Conservation (phyloP, 2,329 filamentous ascomycete species). For the Cladophialophora chaetospira region DNA sequence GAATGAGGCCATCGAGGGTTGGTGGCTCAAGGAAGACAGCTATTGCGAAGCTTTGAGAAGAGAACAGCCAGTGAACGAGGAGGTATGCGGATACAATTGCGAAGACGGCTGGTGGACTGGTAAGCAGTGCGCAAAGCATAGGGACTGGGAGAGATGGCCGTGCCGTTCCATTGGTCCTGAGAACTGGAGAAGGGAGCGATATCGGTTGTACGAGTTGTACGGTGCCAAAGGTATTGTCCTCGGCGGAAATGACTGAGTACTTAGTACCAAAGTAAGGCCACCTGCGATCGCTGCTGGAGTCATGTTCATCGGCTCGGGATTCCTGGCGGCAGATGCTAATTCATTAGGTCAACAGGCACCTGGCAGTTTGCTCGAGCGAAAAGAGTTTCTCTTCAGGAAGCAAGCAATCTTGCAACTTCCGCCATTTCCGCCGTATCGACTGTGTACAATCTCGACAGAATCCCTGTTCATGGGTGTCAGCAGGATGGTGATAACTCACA, state of each 20-base stretch:
- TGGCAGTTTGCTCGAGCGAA: too few species aligned
- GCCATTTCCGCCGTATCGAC: too few species aligned
- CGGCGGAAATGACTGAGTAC: neutral
- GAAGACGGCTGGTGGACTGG: conserved; percentile 16
- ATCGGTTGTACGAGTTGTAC: neutral
- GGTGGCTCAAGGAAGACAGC: conserved; percentile 22
- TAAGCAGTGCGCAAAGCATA: conserved; percentile 1
- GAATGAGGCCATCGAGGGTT: conserved; percentile 20
- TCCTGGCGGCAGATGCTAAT: too few species aligned
- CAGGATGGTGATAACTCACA: conserved; percentile 17
- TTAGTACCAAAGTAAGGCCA: neutral
- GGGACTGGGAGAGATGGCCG: conserved; percentile 16
- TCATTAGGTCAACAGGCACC: too few species aligned
- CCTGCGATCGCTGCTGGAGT: neutral
- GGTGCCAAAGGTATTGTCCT: neutral
- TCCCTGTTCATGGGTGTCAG: conserved; percentile 11
- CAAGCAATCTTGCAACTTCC: too few species aligned
- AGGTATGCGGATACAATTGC: conserved; percentile 18
- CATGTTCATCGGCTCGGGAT: too few species aligned
- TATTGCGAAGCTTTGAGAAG: conserved; percentile 16
- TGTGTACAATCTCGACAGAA: too few species aligned
- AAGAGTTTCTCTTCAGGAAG: too few species aligned
- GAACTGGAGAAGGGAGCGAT: neutral
- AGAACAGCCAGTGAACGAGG: conserved; percentile 8
- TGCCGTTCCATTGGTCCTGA: conserved; percentile 1